Conservation (phyloP, 345 rosid species). For the Brassica juncea region DNA sequence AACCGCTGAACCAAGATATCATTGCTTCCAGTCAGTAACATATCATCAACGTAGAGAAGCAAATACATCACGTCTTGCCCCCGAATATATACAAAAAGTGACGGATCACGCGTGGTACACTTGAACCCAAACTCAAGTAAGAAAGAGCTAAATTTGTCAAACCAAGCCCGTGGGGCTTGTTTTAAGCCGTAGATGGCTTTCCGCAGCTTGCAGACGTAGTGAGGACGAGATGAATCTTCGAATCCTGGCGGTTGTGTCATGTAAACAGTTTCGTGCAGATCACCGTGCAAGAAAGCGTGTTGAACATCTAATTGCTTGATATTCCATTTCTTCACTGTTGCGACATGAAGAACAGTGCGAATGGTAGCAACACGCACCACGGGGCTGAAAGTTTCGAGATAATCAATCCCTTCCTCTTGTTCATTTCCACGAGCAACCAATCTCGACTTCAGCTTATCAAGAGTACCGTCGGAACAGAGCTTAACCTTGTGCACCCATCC, state of each 20-base stretch:
- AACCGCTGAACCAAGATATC: too few relatives aligned
- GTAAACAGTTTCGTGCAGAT: not conserved
- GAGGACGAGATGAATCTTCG: not conserved
- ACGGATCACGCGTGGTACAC: too few relatives aligned
- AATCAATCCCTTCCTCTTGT: not conserved
- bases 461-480: not conserved
- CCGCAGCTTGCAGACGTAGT: not conserved
- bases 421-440: not conserved
- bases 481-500: not conserved
- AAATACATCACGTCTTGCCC: too few relatives aligned
- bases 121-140: too few relatives aligned
- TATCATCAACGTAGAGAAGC: too few relatives aligned
- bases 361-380: not conserved
- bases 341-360: not conserved
- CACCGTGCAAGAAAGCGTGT: not conserved
- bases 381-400: not conserved
- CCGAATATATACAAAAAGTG: too few relatives aligned
- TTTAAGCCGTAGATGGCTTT: too few relatives aligned
- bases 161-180: too few relatives aligned
- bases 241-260: not conserved
- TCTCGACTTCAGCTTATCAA: not conserved
- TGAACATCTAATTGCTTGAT: not conserved
- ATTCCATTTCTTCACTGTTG: not conserved
- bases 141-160: too few relatives aligned
- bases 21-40: too few relatives aligned